phyloP scores from a whole-genome alignment of 148 eudicot species.

The Silene conica region DNA sequence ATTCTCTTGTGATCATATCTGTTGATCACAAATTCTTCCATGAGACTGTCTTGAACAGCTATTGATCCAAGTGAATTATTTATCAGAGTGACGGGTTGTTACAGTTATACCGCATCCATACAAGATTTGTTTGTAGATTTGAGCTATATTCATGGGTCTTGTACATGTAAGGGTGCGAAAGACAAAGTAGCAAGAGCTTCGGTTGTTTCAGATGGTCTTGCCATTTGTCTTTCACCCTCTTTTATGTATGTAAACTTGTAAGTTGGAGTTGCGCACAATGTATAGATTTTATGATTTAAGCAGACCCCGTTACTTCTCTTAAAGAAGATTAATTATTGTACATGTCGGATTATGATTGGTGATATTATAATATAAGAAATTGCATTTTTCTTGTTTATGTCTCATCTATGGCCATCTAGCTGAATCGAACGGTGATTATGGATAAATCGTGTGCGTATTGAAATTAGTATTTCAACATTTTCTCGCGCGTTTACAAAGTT shows the following conservation, averaged over 20 bases:
- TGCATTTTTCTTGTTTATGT: not conserved
- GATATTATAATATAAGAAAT: not conserved
- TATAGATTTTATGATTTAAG: constrained; percentile 6
- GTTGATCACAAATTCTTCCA: not conserved
- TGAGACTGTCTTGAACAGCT: not conserved
- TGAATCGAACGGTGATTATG: too few species aligned
- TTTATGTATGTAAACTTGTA: not conserved
- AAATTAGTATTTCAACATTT: too few species aligned
- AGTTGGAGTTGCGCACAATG: not conserved
- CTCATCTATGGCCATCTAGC: too few species aligned
- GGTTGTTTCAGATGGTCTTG: not conserved
- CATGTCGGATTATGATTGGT: not conserved
- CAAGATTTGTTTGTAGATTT: not conserved
- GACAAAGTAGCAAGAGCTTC: not conserved
- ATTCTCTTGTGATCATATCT: not conserved
- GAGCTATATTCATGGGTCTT: not conserved
- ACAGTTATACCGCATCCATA: not conserved
- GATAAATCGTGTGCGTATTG: too few species aligned
- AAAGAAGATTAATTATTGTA: constrained; percentile 9
- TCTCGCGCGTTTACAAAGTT: too few species aligned
- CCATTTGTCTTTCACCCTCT: not conserved
- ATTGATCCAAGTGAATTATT: too few species aligned
- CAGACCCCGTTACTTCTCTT: not conserved
- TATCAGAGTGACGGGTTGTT: not conserved
- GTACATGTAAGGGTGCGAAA: not conserved